These are phyloP conservation scores for Talaromyces stipitatus DNA, from an alignment of 495 filamentous ascomycete genomes.

Conservation along the genomic window DNA sequence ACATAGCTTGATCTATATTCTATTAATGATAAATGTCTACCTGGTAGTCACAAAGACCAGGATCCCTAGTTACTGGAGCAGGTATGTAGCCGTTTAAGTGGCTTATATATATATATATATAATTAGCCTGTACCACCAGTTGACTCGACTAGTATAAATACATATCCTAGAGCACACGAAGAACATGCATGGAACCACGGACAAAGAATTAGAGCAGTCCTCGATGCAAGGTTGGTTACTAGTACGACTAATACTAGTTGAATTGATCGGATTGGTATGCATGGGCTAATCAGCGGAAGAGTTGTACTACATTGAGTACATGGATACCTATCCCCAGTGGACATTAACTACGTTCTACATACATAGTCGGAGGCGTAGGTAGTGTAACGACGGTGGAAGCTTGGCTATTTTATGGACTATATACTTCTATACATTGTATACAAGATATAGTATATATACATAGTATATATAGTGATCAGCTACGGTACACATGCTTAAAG, in stretches of 20 bases:
- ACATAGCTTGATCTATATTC: too few species aligned
- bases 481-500: too few species aligned
- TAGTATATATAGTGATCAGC: not conserved
- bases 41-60: not conserved
- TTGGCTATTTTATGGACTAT: not conserved
- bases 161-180: constrained; percentile 26
- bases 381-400: not conserved
- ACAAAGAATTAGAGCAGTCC: not conserved
- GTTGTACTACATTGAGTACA: not conserved
- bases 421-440: not conserved
- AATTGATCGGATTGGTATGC: not conserved
- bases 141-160: not conserved
- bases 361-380: not conserved
- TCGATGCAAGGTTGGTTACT: not conserved
- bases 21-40: not conserved
- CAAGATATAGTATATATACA: not conserved
- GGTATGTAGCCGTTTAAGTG: too few species aligned
- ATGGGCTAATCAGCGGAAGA: not conserved
- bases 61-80: not conserved
- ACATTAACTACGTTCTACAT: too few species aligned
- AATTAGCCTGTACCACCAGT: not conserved
- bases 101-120: not conserved
- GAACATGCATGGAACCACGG: constrained; percentile 37
- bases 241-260: not conserved
- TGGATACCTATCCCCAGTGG: not conserved